phyloP scores from a whole-genome alignment of 371 early-diverging fungal species.

The Chytridium lagenaria region DNA sequence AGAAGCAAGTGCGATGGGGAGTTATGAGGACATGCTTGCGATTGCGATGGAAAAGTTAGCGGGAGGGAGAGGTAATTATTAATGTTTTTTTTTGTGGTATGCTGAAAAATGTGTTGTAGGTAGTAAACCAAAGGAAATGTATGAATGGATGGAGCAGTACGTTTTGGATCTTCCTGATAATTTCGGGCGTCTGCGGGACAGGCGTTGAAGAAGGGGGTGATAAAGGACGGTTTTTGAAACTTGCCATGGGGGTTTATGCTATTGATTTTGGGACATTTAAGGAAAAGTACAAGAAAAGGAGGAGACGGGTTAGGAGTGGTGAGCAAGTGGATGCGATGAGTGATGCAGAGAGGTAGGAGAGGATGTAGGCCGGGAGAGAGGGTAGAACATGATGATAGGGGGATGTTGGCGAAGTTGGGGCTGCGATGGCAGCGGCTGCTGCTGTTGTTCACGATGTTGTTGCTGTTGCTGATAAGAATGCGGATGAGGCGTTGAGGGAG shows the following conservation, averaged over 20 bases:
- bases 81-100: neutral
- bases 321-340: no score
- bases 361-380: no score
- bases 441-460: no score
- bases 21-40: constrained; percentile 8
- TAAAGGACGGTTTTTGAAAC: constrained; percentile 14
- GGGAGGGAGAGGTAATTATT: neutral
- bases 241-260: neutral
- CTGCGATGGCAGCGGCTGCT: no score
- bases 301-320: neutral
- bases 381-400: no score
- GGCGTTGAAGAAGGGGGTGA: constrained; percentile 27
- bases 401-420: no score
- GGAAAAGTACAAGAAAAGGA: neutral
- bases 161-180: constrained; percentile 10
- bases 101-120: neutral
- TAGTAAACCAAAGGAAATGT: neutral
- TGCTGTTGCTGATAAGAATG: no score
- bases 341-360: no score
- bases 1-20: neutral
- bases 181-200: constrained; percentile 28
- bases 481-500: no score
- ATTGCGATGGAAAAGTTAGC: neutral
- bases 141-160: constrained; percentile 21
- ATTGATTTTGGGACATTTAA: no score